A percentile compares a stretch with the other conserved stretches of the same genome.
These are phyloP conservation scores for Neurospora sp. DNA, from an alignment of 2,329 filamentous ascomycete species.

Conservation along the genomic window DNA sequence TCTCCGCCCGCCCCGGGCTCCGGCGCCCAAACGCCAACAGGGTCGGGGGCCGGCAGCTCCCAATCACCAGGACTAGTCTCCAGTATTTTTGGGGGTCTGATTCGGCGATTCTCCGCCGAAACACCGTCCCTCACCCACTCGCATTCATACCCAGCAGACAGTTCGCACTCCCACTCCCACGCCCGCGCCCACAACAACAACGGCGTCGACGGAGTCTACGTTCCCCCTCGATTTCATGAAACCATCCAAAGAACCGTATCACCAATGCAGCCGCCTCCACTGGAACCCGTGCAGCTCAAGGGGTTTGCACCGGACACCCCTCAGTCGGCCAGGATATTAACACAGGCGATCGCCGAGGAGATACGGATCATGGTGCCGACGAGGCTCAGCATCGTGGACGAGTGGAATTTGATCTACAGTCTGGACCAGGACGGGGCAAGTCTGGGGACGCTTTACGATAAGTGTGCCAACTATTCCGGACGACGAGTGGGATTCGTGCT, in stretches of 20 bases:
- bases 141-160: conserved; percentile 6
- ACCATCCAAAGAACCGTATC: conserved; percentile 50
- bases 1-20: conserved; percentile 18
- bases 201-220: conserved; percentile 50
- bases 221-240: conserved; percentile 32
- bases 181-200: conserved; percentile 23
- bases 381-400: conserved; percentile 74
- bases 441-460: conserved; percentile 74
- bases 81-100: conserved; percentile 48
- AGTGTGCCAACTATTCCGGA: conserved; percentile 56
- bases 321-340: conserved; percentile 55
- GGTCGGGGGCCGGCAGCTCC: conserved; percentile 4
- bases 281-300: conserved; percentile 66
- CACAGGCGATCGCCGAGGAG: conserved; percentile 72
- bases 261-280: conserved; percentile 78
- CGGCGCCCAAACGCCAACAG: conserved; percentile 20
- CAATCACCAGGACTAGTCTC: conserved; percentile 18
- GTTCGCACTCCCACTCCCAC: conserved; percentile 16
- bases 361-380: conserved; percentile 83
- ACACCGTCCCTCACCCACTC: conserved; percentile 22
- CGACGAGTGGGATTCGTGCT: conserved; percentile 80
- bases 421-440: conserved; percentile 88
- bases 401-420: conserved; percentile 81
- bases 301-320: conserved; percentile 55
- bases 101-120: conserved; percentile 55